A percentile compares a stretch with the other conserved stretches of the same genome.
Evolutionary conservation across 2,329 filamentous ascomycete genomes (phyloP).

Genomic region (Cladosporium phlei): DNA sequence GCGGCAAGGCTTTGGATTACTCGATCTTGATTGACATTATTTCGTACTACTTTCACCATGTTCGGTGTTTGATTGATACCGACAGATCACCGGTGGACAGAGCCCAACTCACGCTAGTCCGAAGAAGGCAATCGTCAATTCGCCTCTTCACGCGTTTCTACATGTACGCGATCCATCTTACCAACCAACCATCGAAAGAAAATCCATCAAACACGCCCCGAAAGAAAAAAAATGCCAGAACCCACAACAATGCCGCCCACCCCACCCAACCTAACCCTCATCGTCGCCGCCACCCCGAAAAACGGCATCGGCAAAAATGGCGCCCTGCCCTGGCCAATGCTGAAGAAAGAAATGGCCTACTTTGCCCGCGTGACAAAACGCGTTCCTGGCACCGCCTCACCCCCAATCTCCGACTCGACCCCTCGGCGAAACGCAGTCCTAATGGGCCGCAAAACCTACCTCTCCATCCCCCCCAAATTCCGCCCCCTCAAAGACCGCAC

Average conservation of each 20-base stretch:
- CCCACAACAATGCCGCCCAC: neutral
- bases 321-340: conserved; percentile 79
- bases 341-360: conserved; percentile 90
- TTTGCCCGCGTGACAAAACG: conserved; percentile 86
- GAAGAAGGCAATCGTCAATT: too few relatives aligned
- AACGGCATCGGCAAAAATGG: conserved; percentile 83
- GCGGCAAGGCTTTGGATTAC: too few relatives aligned
- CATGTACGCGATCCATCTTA: too few relatives aligned
- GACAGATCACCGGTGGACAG: too few relatives aligned
- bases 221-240: too few relatives aligned
- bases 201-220: too few relatives aligned
- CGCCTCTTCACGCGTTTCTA: too few relatives aligned
- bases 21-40: too few relatives aligned
- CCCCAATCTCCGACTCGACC: conserved; percentile 24
- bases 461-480: conserved; percentile 74
- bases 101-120: too few relatives aligned
- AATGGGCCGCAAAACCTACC: conserved; percentile 98
- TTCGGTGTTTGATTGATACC: too few relatives aligned
- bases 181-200: too few relatives aligned
- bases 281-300: conserved; percentile 82
- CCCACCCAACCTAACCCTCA: conserved; percentile 60
- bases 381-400: conserved; percentile 49
- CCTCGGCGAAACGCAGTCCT: conserved; percentile 61
- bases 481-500: conserved; percentile 73
- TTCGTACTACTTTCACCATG: too few relatives aligned